Evolutionary conservation across 306 rosid genomes (phyloP), one percentile per base, ranked within the genome.

Genomic region (Herpetospermum pedunculosum): DNA sequence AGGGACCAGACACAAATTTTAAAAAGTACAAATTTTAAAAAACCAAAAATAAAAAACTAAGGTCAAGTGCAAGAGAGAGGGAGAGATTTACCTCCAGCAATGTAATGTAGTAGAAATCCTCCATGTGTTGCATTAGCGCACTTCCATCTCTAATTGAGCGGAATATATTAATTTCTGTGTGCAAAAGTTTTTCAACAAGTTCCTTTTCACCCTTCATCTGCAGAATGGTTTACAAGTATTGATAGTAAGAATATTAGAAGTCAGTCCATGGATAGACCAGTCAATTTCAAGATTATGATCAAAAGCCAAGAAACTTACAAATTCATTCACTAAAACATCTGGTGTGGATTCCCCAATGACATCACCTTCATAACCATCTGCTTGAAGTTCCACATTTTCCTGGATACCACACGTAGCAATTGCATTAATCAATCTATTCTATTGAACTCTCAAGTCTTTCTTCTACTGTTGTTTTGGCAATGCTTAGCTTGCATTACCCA

Each of bases 121-220:
- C 98, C 98, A 93, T 93, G 71, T 93, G 98, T 84, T 93, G 98
- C 97, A 89, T 93, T 44, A 89, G 82, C 46, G 96, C 97, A 80
- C 77, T 93, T 76, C 98, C 98, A 83, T 93, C 98, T 86, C 98
- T 91, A 74, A 93, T 85, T 75, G 98, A 80, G 43, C 89, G 92
- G 84, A 89, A 93, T 80, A 93, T 91, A 58, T 88, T 91, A 55
- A 93, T 93, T 86, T 93, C 97, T 7, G 98, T 93, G 48, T 93
- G 91, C 76, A 93, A 84, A 76, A 93, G 81, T 72, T 85, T 89
- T 70, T 93, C 97, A 43, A 93, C 58, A 50, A 93, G 92, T 75
- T 93, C 98, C 83, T 80, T 93, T 83, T 93, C 98, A 53, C 98
- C 97, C 81, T 91, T 93, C 91, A 93, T 85, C 98, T 93, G 89